Percentiles rank a stretch among this genome's conserved stretches.
These are phyloP conservation scores for Cryphonectria japonica DNA, from an alignment of 2,329 filamentous ascomycete genomes.

Conservation along the genomic window DNA sequence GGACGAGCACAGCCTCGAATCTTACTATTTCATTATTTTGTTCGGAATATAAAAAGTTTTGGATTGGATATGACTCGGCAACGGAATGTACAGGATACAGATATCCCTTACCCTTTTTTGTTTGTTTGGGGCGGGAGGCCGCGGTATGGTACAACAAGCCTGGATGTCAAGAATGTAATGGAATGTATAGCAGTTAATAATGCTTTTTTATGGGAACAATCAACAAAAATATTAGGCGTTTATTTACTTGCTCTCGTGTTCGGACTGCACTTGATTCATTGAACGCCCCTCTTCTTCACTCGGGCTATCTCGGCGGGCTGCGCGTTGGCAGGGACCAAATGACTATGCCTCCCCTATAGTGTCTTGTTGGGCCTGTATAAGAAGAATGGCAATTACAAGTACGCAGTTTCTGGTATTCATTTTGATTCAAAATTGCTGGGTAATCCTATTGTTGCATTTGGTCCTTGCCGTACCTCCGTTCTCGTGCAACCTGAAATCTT, in stretches of 20 bases:
- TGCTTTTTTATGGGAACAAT: not conserved
- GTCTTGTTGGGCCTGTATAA: constrained; percentile 5
- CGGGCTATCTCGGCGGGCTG: not conserved
- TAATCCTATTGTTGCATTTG: not conserved
- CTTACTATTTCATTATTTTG: not conserved
- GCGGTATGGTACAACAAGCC: constrained; percentile 8
- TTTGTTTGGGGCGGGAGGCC: not conserved
- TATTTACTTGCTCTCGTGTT: constrained; percentile 11
- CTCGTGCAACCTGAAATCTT: too few relatives aligned
- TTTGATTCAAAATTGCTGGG: not conserved
- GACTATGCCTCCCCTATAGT: constrained; percentile 10
- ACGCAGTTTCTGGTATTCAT: not conserved
- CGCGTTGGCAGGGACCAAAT: constrained; percentile 15
- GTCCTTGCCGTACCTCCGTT: too few relatives aligned
- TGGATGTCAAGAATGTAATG: constrained; percentile 23
- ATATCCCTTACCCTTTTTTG: not conserved
- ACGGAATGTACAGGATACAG: constrained; percentile 16
- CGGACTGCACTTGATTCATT: not conserved
- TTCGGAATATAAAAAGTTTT: constrained; percentile 6
- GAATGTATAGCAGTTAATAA: constrained; percentile 15
- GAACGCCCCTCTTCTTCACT: not conserved
- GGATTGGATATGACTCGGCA: constrained; percentile 5
- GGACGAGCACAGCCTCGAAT: not conserved
- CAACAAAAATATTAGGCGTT: constrained; percentile 22
- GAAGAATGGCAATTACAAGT: not conserved